phyloP scores from a whole-genome alignment of 768 basidiomycete species.

The Amanita rubescens region DNA sequence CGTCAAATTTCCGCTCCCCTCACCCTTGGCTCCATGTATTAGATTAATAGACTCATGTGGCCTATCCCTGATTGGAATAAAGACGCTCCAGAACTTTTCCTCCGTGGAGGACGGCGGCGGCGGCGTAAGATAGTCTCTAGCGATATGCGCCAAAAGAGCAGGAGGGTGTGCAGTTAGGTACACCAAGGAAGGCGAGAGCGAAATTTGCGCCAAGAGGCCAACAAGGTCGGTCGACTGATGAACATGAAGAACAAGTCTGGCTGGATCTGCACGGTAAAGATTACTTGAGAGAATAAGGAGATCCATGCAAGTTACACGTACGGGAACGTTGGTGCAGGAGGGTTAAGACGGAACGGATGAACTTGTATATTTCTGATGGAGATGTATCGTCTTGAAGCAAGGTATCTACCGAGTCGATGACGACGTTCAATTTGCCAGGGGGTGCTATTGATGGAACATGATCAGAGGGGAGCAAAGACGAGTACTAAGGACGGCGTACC shows the following conservation, averaged over 20 bases:
- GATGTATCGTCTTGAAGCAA: conserved; percentile 53
- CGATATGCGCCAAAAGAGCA: conserved; percentile 57
- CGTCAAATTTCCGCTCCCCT: conserved; percentile 34
- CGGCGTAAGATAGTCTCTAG: conserved; percentile 60
- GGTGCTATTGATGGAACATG: not conserved
- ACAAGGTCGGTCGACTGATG: conserved; percentile 41
- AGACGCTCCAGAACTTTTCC: conserved; percentile 78
- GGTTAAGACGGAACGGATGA: conserved; percentile 40
- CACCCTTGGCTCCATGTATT: conserved; percentile 48
- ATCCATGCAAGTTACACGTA: conserved; percentile 24
- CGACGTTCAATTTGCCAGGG: conserved; percentile 34
- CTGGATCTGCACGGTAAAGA: conserved; percentile 30
- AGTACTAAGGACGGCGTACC: conserved; percentile 18
- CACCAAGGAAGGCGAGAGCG: conserved; percentile 57
- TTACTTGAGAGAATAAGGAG: conserved; percentile 2
- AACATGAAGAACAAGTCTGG: conserved; percentile 55
- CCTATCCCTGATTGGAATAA: conserved; percentile 62
- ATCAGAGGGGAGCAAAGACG: not conserved
- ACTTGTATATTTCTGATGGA: conserved; percentile 40
- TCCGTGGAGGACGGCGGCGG: conserved; percentile 57
- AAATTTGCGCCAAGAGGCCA: conserved; percentile 48
- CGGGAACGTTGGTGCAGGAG: conserved; percentile 42
- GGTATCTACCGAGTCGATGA: conserved; percentile 70
- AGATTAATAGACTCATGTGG: conserved; percentile 50
- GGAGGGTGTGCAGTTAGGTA: conserved; percentile 68